Conservation (phyloP, 148 eudicot genomes). For the Amaranthus hypochondriacus region DNA sequence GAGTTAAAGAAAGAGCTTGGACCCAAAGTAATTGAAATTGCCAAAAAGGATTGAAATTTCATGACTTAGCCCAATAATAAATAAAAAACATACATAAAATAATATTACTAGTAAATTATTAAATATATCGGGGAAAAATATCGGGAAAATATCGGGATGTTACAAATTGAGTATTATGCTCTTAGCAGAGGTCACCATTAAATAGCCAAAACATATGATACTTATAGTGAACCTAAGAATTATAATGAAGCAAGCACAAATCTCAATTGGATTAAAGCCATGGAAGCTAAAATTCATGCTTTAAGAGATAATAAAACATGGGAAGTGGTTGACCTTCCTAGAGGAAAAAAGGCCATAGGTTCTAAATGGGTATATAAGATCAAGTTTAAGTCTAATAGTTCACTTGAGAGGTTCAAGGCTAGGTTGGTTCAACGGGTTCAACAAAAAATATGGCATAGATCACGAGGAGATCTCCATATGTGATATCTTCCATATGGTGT, state of each 20-base stretch:
- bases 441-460: neutral
- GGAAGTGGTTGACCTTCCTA: neutral
- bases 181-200: neutral
- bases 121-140: too few species aligned
- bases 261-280: neutral
- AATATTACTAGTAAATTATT: too few species aligned
- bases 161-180: too few species aligned
- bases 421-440: neutral
- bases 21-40: too few species aligned
- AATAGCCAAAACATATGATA: neutral
- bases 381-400: neutral
- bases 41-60: too few species aligned
- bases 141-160: too few species aligned
- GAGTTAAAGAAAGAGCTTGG: too few species aligned
- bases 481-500: too few species aligned
- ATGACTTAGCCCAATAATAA: too few species aligned
- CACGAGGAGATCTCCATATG: neutral
- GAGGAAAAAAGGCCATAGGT: neutral
- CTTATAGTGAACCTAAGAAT: neutral
- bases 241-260: neutral
- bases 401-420: neutral
- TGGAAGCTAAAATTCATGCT: neutral
- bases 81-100: too few species aligned
- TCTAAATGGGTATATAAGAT: conserved; percentile 5
- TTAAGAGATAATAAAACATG: neutral